Conservation (phyloP, 345 rosid species). For the Acer negundo region DNA sequence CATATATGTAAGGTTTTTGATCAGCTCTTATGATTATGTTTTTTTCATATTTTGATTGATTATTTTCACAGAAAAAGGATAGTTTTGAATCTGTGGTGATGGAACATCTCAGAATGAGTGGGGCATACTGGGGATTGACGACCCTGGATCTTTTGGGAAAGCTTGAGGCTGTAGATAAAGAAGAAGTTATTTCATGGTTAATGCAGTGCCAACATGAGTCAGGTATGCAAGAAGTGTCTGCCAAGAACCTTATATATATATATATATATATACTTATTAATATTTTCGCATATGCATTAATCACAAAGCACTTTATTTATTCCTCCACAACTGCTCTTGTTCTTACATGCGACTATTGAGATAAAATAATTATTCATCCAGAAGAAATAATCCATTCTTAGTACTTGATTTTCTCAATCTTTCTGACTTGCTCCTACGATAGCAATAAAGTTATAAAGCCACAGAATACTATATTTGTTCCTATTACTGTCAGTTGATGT, state of each 20-base stretch:
- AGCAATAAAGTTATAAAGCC: not conserved
- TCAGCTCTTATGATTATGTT: not conserved
- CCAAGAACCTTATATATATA: not conserved
- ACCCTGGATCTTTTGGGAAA: conserved; percentile 76
- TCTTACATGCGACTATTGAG: not conserved
- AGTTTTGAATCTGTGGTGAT: conserved; percentile 83
- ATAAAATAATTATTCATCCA: not conserved
- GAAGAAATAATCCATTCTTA: not conserved
- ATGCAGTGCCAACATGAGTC: conserved; percentile 80
- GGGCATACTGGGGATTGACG: conserved; percentile 91
- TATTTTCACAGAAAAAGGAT: conserved; percentile 58
- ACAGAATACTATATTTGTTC: not conserved
- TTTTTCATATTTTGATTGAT: not conserved
- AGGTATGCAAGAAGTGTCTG: conserved; percentile 40
- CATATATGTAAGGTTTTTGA: not conserved
- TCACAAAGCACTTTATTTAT: not conserved
- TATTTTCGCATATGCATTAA: not conserved
- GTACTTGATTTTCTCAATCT: too few relatives aligned
- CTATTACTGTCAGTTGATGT: not conserved
- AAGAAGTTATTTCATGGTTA: conserved; percentile 73
- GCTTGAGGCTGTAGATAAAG: conserved; percentile 54
- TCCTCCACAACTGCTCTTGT: not conserved
- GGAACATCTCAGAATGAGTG: conserved; percentile 92
- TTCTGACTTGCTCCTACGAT: not conserved
- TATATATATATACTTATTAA: not conserved